These are phyloP conservation scores for Aspergillus sclerotiicarbonarius DNA, from an alignment of 495 filamentous ascomycete species.

Conservation along the genomic window DNA sequence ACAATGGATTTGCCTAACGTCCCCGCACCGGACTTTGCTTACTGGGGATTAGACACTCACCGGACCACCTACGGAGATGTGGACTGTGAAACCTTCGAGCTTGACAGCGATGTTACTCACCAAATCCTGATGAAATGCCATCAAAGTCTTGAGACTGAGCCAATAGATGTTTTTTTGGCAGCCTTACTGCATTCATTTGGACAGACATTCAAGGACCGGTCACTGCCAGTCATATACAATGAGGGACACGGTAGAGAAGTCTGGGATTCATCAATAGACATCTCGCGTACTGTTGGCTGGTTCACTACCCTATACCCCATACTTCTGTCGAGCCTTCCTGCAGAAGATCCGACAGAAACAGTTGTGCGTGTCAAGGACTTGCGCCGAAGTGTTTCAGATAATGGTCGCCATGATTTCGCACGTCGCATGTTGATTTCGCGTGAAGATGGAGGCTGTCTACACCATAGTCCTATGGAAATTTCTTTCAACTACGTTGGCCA, in stretches of 20 bases:
- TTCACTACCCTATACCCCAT: conserved; percentile 59
- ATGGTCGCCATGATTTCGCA: conserved; percentile 52
- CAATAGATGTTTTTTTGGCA: conserved; percentile 53
- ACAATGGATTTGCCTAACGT: conserved; percentile 28
- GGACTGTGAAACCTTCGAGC: conserved; percentile 40
- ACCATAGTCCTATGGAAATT: conserved; percentile 64
- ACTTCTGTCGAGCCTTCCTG: conserved; percentile 21
- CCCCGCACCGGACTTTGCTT: conserved; percentile 36
- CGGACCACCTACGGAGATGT: conserved; percentile 52
- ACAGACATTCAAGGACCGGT: conserved; percentile 49
- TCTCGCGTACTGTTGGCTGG: conserved; percentile 61
- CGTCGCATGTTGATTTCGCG: conserved; percentile 47
- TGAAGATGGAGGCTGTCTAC: conserved; percentile 33
- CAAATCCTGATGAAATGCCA: conserved; percentile 46
- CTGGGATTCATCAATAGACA: conserved; percentile 50
- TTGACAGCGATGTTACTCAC: conserved; percentile 43
- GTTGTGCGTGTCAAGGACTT: conserved; percentile 47
- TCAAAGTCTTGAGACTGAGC: conserved; percentile 47
- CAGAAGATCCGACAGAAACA: conserved; percentile 36
- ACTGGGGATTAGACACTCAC: conserved; percentile 51
- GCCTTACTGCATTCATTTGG: conserved; percentile 52
- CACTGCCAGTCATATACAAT: conserved; percentile 51
- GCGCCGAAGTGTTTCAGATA: conserved; percentile 41
- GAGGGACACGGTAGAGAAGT: conserved; percentile 59
- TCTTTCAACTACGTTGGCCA: conserved; percentile 69